Base-by-base conservation (phyloP, 2,329 filamentous ascomycete species). In the Delphinella strobiligena region DNA sequence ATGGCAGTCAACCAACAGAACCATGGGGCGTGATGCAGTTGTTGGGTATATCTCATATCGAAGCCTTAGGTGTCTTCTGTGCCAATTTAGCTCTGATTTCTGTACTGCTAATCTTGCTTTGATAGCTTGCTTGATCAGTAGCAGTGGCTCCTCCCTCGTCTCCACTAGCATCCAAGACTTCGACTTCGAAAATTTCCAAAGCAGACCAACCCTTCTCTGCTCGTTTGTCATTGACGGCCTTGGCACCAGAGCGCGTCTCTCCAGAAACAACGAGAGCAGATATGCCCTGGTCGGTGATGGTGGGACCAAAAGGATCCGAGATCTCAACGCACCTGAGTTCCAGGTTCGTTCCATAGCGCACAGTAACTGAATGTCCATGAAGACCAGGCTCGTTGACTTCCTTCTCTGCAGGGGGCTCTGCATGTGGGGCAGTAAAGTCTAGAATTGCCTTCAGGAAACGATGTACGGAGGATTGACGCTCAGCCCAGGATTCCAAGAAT, bases 81-180 rank as follows among this genome's bases (percentile, higher is more conserved):
- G 22, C 22, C 17, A 58, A 32, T 46, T 54, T 58, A 40, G 54
- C 53, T 17, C 57, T 46, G 30, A 94, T 93, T 42, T 82, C 82
- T 1, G 88, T 93, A 61, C 88, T 95, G 66, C 87, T 93, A 50
- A 95, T 83, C 64, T 95, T 96, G 45, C 74, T 72, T 18, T 79
- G 75, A 60, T 93, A 94, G 47, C 73, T 72, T 35, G 50, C 52
- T 10, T 63, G 58, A 32, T 61, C 40, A 7, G 42, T 43, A 16
- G 41, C 49, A 17, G 16, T 19, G 11, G 27, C 11, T 4, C 14
- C n/a, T 50, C 59, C 34, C 35, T 53, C 31, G 2, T 66, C 62
- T n/a, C 66, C 61, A 32, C 68, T 64, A 2, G 78, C 72, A 59
- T 89, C 82, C 12, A 98, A 69, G 11, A 96, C 85, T 52, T 91